phyloP scores from a whole-genome alignment of 2,329 filamentous ascomycete genomes.

The Drechslerella dactyloides region DNA sequence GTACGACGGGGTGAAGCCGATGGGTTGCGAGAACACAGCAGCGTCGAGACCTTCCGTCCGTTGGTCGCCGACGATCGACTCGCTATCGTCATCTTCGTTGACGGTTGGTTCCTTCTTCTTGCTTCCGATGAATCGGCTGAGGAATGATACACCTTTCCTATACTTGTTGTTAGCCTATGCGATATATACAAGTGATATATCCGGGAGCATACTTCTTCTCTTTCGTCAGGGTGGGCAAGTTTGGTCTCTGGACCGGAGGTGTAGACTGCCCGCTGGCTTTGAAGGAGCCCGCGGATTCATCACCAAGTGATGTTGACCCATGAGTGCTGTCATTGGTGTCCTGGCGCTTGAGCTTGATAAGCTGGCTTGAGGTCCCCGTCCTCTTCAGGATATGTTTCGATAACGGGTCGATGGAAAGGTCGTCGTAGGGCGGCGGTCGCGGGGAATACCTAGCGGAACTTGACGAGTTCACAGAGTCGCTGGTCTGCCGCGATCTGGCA shows the following conservation, averaged over 20 bases:
- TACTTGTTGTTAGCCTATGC: slow-evolving; percentile 19
- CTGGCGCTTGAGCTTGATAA: slow-evolving; percentile 37
- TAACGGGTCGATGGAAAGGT: slow-evolving; percentile 41
- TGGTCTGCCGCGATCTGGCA: slow-evolving; percentile 31
- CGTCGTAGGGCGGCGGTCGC: slow-evolving; percentile 24
- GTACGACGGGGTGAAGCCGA: slow-evolving; percentile 83
- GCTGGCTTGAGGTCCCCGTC: slow-evolving; percentile 30
- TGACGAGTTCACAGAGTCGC: slow-evolving; percentile 36
- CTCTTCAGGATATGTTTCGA: slow-evolving; percentile 39
- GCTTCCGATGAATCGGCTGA: slow-evolving; percentile 80
- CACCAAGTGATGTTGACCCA: slow-evolving; percentile 27
- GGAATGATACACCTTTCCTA: slow-evolving; percentile 89
- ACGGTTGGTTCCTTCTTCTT: slow-evolving; percentile 70
- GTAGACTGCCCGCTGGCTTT: slow-evolving; percentile 37
- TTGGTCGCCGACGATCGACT: slow-evolving; percentile 69
- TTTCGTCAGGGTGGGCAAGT: slow-evolving; percentile 28
- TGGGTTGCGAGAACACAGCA: slow-evolving; percentile 77
- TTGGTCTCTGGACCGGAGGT: slow-evolving; percentile 30
- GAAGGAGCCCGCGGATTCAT: slow-evolving; percentile 33
- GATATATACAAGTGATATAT: slow-evolving; percentile 9
- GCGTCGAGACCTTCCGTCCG: slow-evolving; percentile 83
- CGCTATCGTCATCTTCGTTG: slow-evolving; percentile 64
- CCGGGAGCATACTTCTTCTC: slow-evolving; percentile 32
- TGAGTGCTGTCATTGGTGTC: slow-evolving; percentile 45
- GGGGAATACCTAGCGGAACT: slow-evolving; percentile 27